Evolutionary conservation across 208 protist species (phyloP).

Genomic region (Trypanosoma conorhini): DNA sequence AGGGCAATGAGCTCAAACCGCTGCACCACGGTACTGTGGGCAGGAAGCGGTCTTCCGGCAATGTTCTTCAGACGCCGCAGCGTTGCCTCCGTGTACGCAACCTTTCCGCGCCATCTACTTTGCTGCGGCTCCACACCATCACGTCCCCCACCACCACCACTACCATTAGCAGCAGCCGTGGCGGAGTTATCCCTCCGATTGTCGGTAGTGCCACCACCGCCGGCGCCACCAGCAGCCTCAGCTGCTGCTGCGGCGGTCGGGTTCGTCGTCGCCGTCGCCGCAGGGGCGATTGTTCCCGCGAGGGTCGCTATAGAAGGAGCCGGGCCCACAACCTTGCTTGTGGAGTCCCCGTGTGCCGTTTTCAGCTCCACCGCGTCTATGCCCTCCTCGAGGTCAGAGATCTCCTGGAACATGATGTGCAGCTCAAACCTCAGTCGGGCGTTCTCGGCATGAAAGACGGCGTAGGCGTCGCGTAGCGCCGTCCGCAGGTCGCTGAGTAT

Average conservation of each 20-base stretch:
- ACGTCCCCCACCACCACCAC: background rate
- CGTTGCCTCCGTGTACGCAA: slow-evolving; percentile 44
- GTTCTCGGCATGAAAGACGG: slow-evolving; percentile 76
- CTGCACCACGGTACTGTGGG: slow-evolving; percentile 61
- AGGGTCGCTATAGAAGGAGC: background rate
- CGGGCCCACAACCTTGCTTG: background rate
- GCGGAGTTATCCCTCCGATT: background rate
- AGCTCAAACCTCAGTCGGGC: slow-evolving; percentile 71
- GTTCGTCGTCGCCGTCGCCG: no score
- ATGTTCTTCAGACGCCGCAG: slow-evolving; percentile 76
- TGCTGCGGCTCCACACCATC: slow-evolving; percentile 19
- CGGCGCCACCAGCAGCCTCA: background rate
- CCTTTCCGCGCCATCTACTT: slow-evolving; percentile 25
- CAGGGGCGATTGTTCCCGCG: background rate
- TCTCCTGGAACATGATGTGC: slow-evolving; percentile 76
- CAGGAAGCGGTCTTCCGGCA: slow-evolving; percentile 55
- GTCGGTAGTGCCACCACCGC: background rate
- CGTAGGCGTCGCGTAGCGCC: slow-evolving; percentile 61
- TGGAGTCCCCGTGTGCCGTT: background rate
- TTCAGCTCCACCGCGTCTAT: slow-evolving; percentile 72
- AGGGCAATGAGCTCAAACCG: slow-evolving; percentile 69
- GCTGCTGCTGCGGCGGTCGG: background rate
- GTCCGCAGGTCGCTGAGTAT: slow-evolving; percentile 48
- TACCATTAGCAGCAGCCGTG: background rate
- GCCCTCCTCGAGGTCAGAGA: slow-evolving; percentile 85